A percentile compares a stretch with the other conserved stretches of the same genome.
These are phyloP conservation scores for Microsporum ferrugineum DNA, from an alignment of 2,329 filamentous ascomycete species.

Conservation along the genomic window DNA sequence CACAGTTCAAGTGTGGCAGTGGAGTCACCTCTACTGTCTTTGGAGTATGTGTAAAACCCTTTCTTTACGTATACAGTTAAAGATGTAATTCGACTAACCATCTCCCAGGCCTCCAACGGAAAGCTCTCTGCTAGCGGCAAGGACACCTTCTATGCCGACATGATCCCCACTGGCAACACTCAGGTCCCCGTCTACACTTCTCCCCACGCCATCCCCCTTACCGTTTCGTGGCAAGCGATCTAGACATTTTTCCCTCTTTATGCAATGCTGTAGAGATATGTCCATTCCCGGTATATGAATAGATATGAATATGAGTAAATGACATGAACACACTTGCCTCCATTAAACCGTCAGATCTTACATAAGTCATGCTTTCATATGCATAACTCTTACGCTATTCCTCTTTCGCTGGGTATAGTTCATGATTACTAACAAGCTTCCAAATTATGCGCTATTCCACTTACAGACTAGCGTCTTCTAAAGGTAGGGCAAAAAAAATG, in stretches of 20 bases:
- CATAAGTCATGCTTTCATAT: neutral
- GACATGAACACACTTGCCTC: neutral
- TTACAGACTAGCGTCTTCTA: slow-evolving; percentile 21
- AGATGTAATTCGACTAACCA: neutral
- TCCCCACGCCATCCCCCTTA: slow-evolving; percentile 19
- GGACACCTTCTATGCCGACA: slow-evolving; percentile 24
- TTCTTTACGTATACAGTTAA: neutral
- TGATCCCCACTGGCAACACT: slow-evolving; percentile 21
- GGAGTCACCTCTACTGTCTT: slow-evolving; percentile 23
- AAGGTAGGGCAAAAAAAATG: slow-evolving; percentile 29
- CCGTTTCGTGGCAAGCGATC: slow-evolving; percentile 20
- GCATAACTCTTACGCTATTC: neutral
- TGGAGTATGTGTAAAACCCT: slow-evolving; percentile 17
- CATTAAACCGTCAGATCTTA: neutral
- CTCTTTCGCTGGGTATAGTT: neutral
- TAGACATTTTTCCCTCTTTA: neutral
- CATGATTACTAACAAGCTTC: neutral
- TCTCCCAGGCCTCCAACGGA: slow-evolving; percentile 5
- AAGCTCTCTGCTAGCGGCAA: slow-evolving; percentile 14
- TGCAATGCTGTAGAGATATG: neutral
- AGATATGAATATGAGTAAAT: neutral
- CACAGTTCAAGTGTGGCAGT: slow-evolving; percentile 41
- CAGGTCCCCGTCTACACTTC: slow-evolving; percentile 23
- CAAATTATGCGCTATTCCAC: slow-evolving; percentile 14
- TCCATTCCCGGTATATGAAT: neutral